These are phyloP conservation scores for Talaromyces marneffei DNA, from an alignment of 2,329 filamentous ascomycete species.

Conservation along the genomic window DNA sequence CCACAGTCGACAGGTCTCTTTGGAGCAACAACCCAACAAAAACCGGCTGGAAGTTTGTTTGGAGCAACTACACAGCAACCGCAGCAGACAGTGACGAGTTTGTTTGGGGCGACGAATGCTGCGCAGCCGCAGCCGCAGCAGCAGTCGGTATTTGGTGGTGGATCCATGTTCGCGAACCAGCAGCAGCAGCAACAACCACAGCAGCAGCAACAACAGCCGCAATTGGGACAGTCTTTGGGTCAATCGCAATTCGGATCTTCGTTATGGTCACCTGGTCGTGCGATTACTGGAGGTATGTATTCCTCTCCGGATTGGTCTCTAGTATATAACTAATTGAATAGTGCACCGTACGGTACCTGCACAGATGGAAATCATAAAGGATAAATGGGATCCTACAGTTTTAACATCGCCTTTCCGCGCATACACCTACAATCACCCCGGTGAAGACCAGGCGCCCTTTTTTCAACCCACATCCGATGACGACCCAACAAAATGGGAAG, in stretches of 20 bases:
- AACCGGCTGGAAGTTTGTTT: constrained; percentile 25
- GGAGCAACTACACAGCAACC: constrained; percentile 35
- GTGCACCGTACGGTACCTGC: constrained; percentile 57
- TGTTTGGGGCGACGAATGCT: constrained; percentile 20
- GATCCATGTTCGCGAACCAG: constrained; percentile 13
- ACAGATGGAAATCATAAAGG: constrained; percentile 55
- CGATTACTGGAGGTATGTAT: constrained; percentile 37
- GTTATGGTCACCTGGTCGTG: constrained; percentile 40
- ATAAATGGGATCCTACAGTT: constrained; percentile 55
- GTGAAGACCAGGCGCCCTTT: constrained; percentile 55
- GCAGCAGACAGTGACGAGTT: constrained; percentile 18
- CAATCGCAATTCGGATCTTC: constrained; percentile 34
- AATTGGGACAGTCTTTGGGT: constrained; percentile 37
- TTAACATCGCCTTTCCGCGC: constrained; percentile 51
- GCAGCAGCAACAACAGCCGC: constrained; percentile 35
- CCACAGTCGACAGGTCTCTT: constrained; percentile 15
- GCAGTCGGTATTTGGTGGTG: constrained; percentile 13
- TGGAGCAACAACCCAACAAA: constrained; percentile 22
- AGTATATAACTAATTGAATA: constrained; percentile 20
- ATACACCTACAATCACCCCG: constrained; percentile 60
- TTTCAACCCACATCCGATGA: constrained; percentile 54
- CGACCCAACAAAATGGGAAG: constrained; percentile 59
- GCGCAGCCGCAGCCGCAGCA: constrained; percentile 28
- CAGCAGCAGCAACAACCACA: constrained; percentile 24
- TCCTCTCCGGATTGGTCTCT: background rate